Evolutionary conservation across 208 protist genomes (phyloP), one percentile per base, ranked within the genome.

Genomic region (Trypanosoma grayi): DNA sequence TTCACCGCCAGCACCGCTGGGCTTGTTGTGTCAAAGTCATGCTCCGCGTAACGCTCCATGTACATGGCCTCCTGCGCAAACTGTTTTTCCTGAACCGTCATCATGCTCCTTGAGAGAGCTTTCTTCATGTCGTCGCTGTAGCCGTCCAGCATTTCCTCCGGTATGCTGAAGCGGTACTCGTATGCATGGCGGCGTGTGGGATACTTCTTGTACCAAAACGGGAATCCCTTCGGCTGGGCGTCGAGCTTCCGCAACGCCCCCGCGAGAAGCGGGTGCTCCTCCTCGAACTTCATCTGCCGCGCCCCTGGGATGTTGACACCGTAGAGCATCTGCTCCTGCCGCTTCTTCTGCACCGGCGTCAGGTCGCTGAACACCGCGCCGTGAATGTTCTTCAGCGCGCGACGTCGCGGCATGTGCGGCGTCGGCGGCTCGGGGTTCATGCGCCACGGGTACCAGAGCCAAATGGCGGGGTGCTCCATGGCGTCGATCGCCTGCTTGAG

Each of bases 171-270:
- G 53, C 90, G 90, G 30, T 77, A 56, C 72, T 91, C 90, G 69
- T 96, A 96, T 31, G 90, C 90, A 73, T 96, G 90, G 25, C 85
- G 82, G 9, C 86, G 87, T 25, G 90, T 96, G 3, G 90, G 90
- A 60, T 96, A 96, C 65, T 96, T 96, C 68, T 90, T 92, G 67
- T 92, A 96, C 90, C 90, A 96, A 70, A 94, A 96, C 31, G 90
- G 90, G 56, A 96, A 96, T 0, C 87, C 87, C 60, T 90, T 90
- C 30, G 87, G 85, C 77, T 87, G 84, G 30, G 81, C 87, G 13
- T 91, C 77, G 11, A 90, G 63, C 53, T 89, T 73, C 54, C 73
- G 73, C 36, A 96, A 70, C 37, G 85, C 85, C 0, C 70, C 70
- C 2, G 84, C 81, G n/a, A 96, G 80, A 33, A 96, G 63, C 4